Percentiles rank a stretch among this genome's conserved stretches.
phyloP scores from a whole-genome alignment of 2,329 filamentous ascomycete genomes.

The Penicillium palitans region DNA sequence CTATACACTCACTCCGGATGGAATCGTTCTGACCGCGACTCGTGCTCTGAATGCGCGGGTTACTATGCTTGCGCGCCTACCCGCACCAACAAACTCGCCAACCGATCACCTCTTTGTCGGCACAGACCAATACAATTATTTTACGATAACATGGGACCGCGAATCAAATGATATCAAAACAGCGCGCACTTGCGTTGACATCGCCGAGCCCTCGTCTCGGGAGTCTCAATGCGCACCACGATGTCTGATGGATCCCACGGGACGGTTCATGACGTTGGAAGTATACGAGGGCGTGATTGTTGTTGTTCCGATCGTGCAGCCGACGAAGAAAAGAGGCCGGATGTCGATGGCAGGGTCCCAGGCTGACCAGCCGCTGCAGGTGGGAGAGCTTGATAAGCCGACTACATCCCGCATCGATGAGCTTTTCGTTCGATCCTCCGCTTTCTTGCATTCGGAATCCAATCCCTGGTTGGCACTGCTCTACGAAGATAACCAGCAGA shows the following conservation, averaged over 20 bases:
- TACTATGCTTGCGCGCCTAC: constrained; percentile 66
- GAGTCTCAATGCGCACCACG: constrained; percentile 81
- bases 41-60: constrained; percentile 81
- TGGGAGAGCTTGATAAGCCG: constrained; percentile 62
- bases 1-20: constrained; percentile 60
- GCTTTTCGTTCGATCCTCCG: constrained; percentile 64
- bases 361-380: constrained; percentile 36
- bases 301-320: constrained; percentile 61
- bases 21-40: constrained; percentile 65
- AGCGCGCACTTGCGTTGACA: constrained; percentile 59
- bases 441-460: constrained; percentile 60
- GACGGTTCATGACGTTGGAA: constrained; percentile 66
- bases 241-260: constrained; percentile 79
- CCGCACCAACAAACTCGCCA: constrained; percentile 63
- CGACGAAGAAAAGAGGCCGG: constrained; percentile 47
- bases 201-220: constrained; percentile 62
- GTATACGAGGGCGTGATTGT: constrained; percentile 68
- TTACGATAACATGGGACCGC: constrained; percentile 81
- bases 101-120: constrained; percentile 90
- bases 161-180: constrained; percentile 55
- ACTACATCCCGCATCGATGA: constrained; percentile 65
- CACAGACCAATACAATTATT: constrained; percentile 87
- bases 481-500: constrained; percentile 62
- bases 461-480: constrained; percentile 64
- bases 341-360: constrained; percentile 26